A percentile compares a stretch with the other conserved stretches of the same genome.
Conservation (phyloP, 441 rosid genomes). For the Macaranga tanarius region DNA sequence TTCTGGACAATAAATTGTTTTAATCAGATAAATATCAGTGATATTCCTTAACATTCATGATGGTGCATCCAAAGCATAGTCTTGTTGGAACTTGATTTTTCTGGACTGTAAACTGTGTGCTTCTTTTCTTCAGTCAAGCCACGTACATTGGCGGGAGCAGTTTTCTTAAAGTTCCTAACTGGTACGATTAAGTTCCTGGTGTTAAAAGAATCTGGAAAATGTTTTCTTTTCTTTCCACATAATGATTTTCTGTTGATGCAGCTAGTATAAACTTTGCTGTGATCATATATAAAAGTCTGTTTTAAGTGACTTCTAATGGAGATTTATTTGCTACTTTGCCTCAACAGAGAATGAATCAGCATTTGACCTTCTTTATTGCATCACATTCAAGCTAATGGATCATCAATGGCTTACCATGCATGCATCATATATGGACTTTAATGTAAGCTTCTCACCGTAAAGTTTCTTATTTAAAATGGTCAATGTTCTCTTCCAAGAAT, state of each 20-base stretch:
- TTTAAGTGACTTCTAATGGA: not conserved
- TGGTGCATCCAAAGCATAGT: not conserved
- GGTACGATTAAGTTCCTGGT: constrained; percentile 43
- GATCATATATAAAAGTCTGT: not conserved
- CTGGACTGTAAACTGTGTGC: not conserved
- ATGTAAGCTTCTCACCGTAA: constrained; percentile 49
- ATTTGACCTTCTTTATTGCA: constrained; percentile 91
- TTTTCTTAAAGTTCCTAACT: constrained; percentile 78
- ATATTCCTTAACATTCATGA: not conserved
- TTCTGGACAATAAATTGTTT: not conserved
- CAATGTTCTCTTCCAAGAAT: not conserved
- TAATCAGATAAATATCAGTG: not conserved
- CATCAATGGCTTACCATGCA: constrained; percentile 93
- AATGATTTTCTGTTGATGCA: not conserved
- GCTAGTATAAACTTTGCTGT: not conserved
- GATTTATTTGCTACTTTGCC: constrained; percentile 10
- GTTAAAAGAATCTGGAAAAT: not conserved
- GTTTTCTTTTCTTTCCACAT: not conserved
- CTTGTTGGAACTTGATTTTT: not conserved
- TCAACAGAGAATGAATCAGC: constrained; percentile 79
- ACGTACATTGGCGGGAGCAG: constrained; percentile 67
- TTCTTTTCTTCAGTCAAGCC: constrained; percentile 67
- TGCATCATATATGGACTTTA: constrained; percentile 98
- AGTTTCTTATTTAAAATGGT: constrained; percentile 1
- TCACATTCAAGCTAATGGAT: constrained; percentile 96